Evolutionary conservation across 805 yeast genomes (phyloP).

Genomic region (Wickerhamiella occidentalis): DNA sequence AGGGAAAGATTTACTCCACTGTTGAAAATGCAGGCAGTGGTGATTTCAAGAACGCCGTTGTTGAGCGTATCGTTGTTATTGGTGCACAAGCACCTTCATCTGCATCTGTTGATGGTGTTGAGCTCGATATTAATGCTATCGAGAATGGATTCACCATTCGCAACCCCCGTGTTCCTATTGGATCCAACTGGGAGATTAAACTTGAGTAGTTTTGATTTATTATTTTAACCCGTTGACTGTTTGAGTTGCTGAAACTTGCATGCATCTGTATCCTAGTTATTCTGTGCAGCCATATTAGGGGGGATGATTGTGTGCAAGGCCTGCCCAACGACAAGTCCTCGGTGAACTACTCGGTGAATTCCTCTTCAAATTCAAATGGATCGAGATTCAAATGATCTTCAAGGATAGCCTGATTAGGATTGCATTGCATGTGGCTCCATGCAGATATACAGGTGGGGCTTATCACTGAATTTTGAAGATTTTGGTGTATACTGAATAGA

Average conservation of each 20-base stretch:
- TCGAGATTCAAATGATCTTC: too few species aligned
- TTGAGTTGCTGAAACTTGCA: neutral
- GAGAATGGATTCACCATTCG: constrained; percentile 30
- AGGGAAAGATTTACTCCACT: constrained; percentile 19
- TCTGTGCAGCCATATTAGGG: neutral
- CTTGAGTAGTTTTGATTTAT: constrained; percentile 2
- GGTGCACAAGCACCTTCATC: constrained; percentile 28
- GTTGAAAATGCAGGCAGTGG: constrained; percentile 14
- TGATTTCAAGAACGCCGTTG: constrained; percentile 9
- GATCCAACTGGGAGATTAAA: constrained; percentile 36
- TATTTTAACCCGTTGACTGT: neutral
- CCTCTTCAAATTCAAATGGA: too few species aligned
- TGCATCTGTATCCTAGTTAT: neutral
- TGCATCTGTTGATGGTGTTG: constrained; percentile 22
- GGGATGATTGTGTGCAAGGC: too few species aligned
- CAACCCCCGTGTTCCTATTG: constrained; percentile 40
- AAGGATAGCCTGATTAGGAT: neutral
- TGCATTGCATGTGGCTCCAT: neutral
- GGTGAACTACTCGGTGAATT: too few species aligned
- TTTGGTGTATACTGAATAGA: too few species aligned
- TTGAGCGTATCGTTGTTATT: constrained; percentile 23
- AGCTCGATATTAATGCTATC: constrained; percentile 12
- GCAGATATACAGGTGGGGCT: neutral
- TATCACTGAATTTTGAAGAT: too few species aligned
- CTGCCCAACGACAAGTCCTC: too few species aligned